Evolutionary conservation across 164 flowering plant species (phyloP).

Genomic region (Akebia trifoliata): DNA sequence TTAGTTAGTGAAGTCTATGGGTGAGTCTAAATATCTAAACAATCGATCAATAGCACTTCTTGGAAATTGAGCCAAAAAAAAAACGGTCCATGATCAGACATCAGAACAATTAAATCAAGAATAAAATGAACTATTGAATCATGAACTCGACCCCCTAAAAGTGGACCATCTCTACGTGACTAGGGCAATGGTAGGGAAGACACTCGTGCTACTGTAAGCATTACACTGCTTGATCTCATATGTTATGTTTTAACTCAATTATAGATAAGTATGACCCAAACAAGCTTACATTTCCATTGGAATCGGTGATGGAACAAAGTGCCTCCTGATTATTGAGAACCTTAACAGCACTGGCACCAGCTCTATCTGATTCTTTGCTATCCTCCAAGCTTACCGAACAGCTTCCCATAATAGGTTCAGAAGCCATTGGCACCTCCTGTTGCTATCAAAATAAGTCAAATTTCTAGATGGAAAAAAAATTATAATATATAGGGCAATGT

Average conservation of each 20-base stretch:
- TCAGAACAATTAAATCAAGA: neutral
- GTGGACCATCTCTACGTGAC: neutral
- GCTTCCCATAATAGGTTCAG: constrained; percentile 22
- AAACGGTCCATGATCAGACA: neutral
- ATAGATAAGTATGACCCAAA: neutral
- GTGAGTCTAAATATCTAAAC: too few species aligned
- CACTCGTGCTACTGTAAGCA: neutral
- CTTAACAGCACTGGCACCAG: constrained; percentile 19
- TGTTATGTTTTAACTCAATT: neutral
- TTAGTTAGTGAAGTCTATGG: too few species aligned
- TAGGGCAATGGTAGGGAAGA: too few species aligned
- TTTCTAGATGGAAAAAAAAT: constrained; percentile 34
- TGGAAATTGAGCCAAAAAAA: constrained; percentile 3
- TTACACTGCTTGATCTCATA: neutral
- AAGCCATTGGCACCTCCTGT: constrained; percentile 33
- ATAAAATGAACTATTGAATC: neutral
- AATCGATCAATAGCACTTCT: too few species aligned
- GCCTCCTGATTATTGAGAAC: constrained; percentile 11
- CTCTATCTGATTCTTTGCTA: constrained; percentile 13
- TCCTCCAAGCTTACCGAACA: constrained; percentile 15
- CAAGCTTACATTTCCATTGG: constrained; percentile 45
- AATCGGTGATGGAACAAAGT: constrained; percentile 15
- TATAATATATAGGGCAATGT: constrained; percentile 4
- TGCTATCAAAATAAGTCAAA: constrained; percentile 45
- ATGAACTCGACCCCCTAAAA: neutral